Base-by-base conservation (phyloP, 305 asterid genomes). In the Fraxinus angustifolia region DNA sequence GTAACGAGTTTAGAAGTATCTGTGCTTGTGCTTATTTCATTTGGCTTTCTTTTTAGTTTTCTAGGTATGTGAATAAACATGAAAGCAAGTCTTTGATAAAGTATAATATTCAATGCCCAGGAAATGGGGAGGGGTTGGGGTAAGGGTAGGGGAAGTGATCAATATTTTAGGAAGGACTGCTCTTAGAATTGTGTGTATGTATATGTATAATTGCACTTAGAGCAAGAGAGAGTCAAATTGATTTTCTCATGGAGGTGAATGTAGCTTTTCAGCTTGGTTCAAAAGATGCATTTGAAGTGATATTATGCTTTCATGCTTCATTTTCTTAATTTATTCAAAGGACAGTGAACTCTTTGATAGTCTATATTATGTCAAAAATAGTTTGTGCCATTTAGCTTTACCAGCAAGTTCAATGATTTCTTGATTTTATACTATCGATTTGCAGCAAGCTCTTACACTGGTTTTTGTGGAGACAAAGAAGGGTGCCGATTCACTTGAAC, bases 381-480 rank as follows among this genome's bases (percentile, higher is more conserved):
- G 21, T 75, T 34, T 21, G 62, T 38, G 58, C 30, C 14, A 23
- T 67, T 28, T 45, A 67, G 4, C n/a, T 48, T 28, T 68, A 17
- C 36, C 16, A 12, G 78, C 23, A 36, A 38, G 68, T 75, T 75
- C 58, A 30, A 75, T 16, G 62, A 76, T 36, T 67, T 79, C 67
- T 58, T 68, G 79, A 65, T 80, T 85, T 79, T 36, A 30, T 82
- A 35, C 40, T 19, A 36, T 12, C 33, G 40, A 73, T 80, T 83
- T 76, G 68, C 88, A 90, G 93, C 93, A 88, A 87, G 68, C 92
- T 78, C 93, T 90, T 82, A 89, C 93, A n/a, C 83, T 93, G 73
- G 97, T 93, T 62, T 93, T 93, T 86, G 97, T 93, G 73, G 97
- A 93, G 90, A 93, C 97, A 33, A 92, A 93, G 91, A 93, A 93